A percentile compares a stretch with the other conserved stretches of the same genome.
Conservation (phyloP, 192 early-diverging fungal genomes). For the Backusella liffmaniae region DNA sequence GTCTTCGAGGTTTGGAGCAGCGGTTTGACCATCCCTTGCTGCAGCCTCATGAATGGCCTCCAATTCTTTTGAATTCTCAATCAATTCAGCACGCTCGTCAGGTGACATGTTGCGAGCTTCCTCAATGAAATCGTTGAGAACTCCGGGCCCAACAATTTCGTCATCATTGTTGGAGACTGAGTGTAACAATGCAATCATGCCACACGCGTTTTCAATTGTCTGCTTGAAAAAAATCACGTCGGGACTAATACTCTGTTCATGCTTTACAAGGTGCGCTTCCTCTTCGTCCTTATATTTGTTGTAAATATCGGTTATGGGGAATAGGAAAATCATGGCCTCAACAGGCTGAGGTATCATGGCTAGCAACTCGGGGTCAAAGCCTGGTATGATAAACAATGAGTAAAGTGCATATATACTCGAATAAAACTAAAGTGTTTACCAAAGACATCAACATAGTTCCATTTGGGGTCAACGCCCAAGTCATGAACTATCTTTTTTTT, state of each 20-base stretch:
- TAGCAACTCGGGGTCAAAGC: conserved; percentile 83
- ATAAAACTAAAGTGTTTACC: conserved; percentile 39
- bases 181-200: conserved; percentile 93
- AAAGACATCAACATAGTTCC: conserved; percentile 79
- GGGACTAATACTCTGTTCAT: conserved; percentile 51
- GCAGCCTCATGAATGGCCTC: conserved; percentile 54
- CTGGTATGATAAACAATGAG: conserved; percentile 30
- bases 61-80: conserved; percentile 64
- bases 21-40: conserved; percentile 66
- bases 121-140: conserved; percentile 66
- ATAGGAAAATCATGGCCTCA: conserved; percentile 84
- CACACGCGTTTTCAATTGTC: conserved; percentile 91
- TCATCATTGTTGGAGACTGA: conserved; percentile 77
- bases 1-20: conserved; percentile 68
- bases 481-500: conserved; percentile 55
- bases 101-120: conserved; percentile 62
- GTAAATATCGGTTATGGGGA: conserved; percentile 69
- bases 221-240: conserved; percentile 80
- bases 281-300: conserved; percentile 53
- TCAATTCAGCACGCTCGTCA: conserved; percentile 65
- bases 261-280: conserved; percentile 40
- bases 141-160: conserved; percentile 41
- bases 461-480: conserved; percentile 61
- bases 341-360: conserved; percentile 80
- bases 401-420: neutral